Conservation (phyloP, 2,329 filamentous ascomycete species). For the Fusarium heterosporum region DNA sequence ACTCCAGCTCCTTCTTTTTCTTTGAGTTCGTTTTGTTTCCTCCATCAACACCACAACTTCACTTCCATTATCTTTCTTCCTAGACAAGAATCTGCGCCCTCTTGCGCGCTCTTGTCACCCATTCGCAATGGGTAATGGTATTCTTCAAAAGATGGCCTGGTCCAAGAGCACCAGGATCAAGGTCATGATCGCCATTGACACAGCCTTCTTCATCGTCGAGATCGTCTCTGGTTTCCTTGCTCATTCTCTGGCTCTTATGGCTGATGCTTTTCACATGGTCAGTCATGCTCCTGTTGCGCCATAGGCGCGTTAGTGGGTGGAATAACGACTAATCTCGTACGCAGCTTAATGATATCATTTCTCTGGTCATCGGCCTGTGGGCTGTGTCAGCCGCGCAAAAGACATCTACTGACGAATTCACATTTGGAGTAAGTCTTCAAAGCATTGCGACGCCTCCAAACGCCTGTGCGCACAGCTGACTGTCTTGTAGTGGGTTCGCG, state of each 20-base stretch:
- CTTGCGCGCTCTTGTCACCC: slow-evolving; percentile 18
- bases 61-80: slow-evolving; percentile 6
- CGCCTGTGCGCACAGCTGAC: slow-evolving; percentile 38
- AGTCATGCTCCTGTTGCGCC: slow-evolving; percentile 44
- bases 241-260: slow-evolving; percentile 91
- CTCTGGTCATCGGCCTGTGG: slow-evolving; percentile 91
- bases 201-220: slow-evolving; percentile 90
- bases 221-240: slow-evolving; percentile 86
- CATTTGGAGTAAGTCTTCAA: slow-evolving; percentile 80
- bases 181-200: slow-evolving; percentile 92
- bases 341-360: slow-evolving; percentile 96
- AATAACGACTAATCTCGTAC: slow-evolving; percentile 24
- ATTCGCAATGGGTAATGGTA: slow-evolving; percentile 47
- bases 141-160: slow-evolving; percentile 74
- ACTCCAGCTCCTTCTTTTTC: slow-evolving; percentile 3
- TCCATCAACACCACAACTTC: slow-evolving; percentile 17
- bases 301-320: slow-evolving; percentile 2
- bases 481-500: slow-evolving; percentile 84
- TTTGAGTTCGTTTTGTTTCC: background rate
- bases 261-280: slow-evolving; percentile 98
- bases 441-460: background rate
- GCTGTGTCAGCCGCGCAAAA: slow-evolving; percentile 90
- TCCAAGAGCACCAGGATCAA: slow-evolving; percentile 93
- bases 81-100: slow-evolving; percentile 17
- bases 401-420: slow-evolving; percentile 89